phyloP scores from a whole-genome alignment of 2,329 filamentous ascomycete genomes.

The Furcasterigmium sp. region DNA sequence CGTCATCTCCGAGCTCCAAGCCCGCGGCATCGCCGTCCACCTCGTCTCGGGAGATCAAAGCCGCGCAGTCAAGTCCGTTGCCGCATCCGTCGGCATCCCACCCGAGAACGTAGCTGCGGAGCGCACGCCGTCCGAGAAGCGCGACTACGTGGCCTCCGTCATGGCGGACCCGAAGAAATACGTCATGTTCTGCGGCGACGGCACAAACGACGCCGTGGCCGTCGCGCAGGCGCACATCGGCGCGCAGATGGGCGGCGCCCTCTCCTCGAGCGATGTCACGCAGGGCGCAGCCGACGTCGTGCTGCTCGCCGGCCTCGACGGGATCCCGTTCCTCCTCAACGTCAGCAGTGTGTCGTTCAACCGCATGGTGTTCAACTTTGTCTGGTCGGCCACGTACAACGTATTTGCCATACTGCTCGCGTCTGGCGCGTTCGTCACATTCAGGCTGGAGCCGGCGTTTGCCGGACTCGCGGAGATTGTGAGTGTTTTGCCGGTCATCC shows the following conservation, averaged over 20 bases:
- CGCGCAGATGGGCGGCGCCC: conserved; percentile 45
- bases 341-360: conserved; percentile 28
- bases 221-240: conserved; percentile 57
- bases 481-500: conserved; percentile 58
- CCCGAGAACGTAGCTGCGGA: conserved; percentile 32
- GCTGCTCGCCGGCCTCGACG: conserved; percentile 45
- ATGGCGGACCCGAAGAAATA: conserved; percentile 18
- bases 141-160: conserved; percentile 40
- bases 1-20: conserved; percentile 38
- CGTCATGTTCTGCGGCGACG: conserved; percentile 58
- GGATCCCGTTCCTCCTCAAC: conserved; percentile 46
- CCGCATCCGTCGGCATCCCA: conserved; percentile 31
- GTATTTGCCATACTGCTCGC: conserved; percentile 54
- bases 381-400: conserved; percentile 59
- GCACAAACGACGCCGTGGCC: conserved; percentile 59
- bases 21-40: conserved; percentile 42
- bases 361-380: conserved; percentile 56
- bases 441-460: conserved; percentile 41
- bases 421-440: conserved; percentile 49
- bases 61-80: conserved; percentile 41
- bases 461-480: conserved; percentile 61
- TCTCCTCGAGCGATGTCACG: conserved; percentile 44
- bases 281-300: conserved; percentile 52
- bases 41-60: conserved; percentile 53
- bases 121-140: conserved; percentile 49